A percentile compares a stretch with the other conserved stretches of the same genome.
phyloP scores from a whole-genome alignment of 106 monocot species.

The Acorus gramineus region DNA sequence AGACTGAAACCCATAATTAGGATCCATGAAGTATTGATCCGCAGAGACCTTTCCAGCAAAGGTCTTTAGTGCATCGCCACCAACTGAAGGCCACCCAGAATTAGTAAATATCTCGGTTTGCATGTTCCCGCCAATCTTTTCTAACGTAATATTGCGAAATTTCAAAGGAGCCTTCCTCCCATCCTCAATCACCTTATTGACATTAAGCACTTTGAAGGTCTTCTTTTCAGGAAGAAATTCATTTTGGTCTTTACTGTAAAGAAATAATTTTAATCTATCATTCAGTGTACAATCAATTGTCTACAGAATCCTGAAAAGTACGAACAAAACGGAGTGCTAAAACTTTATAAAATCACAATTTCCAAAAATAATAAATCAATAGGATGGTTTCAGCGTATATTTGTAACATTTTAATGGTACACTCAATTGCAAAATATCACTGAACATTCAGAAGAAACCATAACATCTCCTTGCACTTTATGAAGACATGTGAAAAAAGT shows the following conservation, averaged over 20 bases:
- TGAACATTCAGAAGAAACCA: too few relatives aligned
- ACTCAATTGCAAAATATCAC: too few relatives aligned
- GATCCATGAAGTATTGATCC: slow-evolving; percentile 34
- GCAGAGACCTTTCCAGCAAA: slow-evolving; percentile 66
- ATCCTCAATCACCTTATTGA: slow-evolving; percentile 44
- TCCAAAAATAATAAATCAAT: too few relatives aligned
- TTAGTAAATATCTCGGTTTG: slow-evolving; percentile 60
- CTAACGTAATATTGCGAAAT: slow-evolving; percentile 54
- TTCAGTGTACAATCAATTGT: not conserved
- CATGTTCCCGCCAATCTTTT: slow-evolving; percentile 27
- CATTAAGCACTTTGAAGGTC: slow-evolving; percentile 76
- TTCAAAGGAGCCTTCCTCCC: slow-evolving; percentile 62
- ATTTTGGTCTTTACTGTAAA: slow-evolving; percentile 51
- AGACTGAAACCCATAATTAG: slow-evolving; percentile 12
- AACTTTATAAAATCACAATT: too few relatives aligned
- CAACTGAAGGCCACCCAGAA: slow-evolving; percentile 88
- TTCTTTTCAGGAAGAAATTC: slow-evolving; percentile 37
- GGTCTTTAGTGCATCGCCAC: slow-evolving; percentile 69
- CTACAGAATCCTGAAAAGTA: not conserved
- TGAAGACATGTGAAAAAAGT: too few relatives aligned
- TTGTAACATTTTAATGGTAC: too few relatives aligned
- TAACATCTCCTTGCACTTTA: too few relatives aligned
- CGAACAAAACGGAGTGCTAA: not conserved
- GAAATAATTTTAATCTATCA: not conserved
- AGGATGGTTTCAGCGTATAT: too few relatives aligned